Conservation (phyloP, 208 protist species). For the Herpetomonas tarakana region DNA sequence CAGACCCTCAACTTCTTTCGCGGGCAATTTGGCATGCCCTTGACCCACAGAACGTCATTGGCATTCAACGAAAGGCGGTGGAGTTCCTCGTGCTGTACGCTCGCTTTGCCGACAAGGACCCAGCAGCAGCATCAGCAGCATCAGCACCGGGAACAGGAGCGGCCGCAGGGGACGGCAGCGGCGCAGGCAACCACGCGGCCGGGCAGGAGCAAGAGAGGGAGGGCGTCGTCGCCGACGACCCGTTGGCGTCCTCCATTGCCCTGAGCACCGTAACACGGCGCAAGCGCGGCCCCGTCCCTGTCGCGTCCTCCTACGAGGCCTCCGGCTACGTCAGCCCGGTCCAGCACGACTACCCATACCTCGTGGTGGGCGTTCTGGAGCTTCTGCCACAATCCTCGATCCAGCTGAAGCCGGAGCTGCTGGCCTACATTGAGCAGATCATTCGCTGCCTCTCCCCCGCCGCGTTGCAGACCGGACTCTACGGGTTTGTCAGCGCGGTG, state of each 20-base stretch:
- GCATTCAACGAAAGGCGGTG: constrained; percentile 71
- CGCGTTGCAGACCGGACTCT: background rate
- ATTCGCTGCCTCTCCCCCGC: background rate
- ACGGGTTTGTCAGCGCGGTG: background rate
- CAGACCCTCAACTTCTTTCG: constrained; percentile 31
- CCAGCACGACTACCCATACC: constrained; percentile 11
- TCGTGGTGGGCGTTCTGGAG: constrained; percentile 30
- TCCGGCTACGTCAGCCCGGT: background rate
- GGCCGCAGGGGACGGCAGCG: background rate
- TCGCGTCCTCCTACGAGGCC: background rate
- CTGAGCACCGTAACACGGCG: background rate
- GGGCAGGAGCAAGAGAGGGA: too few species aligned
- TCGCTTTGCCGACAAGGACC: constrained; percentile 18
- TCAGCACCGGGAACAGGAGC: too few species aligned
- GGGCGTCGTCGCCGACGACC: too few species aligned
- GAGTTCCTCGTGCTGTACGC: constrained; percentile 39
- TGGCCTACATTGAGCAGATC: constrained; percentile 26
- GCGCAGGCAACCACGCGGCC: too few species aligned
- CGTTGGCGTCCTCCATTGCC: too few species aligned
- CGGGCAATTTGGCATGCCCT: constrained; percentile 39
- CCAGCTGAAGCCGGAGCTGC: constrained; percentile 31
- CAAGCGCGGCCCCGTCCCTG: background rate
- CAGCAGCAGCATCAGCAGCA: constrained; percentile 22
- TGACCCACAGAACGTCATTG: constrained; percentile 44
- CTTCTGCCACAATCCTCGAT: constrained; percentile 30